Conservation (phyloP, 208 protist genomes). For the Leishmania gerbilli region DNA sequence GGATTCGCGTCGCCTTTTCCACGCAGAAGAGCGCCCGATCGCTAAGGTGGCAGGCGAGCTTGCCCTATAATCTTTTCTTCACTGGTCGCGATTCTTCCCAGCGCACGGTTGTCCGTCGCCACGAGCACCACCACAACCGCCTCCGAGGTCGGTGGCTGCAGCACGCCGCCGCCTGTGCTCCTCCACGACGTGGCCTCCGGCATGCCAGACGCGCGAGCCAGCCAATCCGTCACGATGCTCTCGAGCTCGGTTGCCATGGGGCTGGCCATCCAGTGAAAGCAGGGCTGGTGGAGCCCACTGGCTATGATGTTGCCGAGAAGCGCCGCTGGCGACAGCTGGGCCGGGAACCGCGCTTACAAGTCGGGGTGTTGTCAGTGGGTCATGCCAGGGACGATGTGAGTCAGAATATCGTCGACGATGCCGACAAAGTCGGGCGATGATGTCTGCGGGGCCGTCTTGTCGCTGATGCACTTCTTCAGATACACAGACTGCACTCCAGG, state of each 20-base stretch:
- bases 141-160: constrained; percentile 61
- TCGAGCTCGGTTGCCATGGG: constrained; percentile 68
- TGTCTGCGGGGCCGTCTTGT: constrained; percentile 26
- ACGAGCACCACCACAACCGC: constrained; percentile 46
- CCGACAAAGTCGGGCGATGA: constrained; percentile 29
- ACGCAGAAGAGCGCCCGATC: constrained; percentile 61
- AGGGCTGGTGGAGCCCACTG: constrained; percentile 46
- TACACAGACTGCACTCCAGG: constrained; percentile 52
- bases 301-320: constrained; percentile 61
- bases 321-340: constrained; percentile 48
- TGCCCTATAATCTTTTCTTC: constrained; percentile 30
- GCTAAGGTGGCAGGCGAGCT: constrained; percentile 52
- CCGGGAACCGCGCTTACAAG: constrained; percentile 65
- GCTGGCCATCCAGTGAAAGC: constrained; percentile 68
- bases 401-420: constrained; percentile 47
- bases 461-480: constrained; percentile 38
- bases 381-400: constrained; percentile 63
- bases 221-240: constrained; percentile 67
- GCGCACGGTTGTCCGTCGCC: constrained; percentile 44
- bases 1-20: constrained; percentile 52
- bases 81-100: constrained; percentile 17
- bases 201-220: constrained; percentile 45
- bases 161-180: constrained; percentile 46
- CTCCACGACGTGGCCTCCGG: constrained; percentile 47
- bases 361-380: constrained; percentile 75